Evolutionary conservation across 768 basidiomycete species (phyloP).

Genomic region (Sarcomyxa edulis): DNA sequence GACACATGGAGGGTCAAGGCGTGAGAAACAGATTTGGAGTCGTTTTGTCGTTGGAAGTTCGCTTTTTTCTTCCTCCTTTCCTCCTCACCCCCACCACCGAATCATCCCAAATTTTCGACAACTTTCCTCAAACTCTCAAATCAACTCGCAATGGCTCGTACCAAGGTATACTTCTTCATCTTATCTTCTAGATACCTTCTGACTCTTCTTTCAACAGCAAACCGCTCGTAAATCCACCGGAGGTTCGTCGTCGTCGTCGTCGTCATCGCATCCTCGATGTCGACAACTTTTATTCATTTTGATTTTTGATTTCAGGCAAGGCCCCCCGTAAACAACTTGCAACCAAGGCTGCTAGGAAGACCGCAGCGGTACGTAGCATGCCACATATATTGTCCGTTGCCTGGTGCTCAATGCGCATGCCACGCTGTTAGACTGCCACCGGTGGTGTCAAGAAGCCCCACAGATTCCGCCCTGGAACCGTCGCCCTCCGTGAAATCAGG

Average conservation of each 20-base stretch:
- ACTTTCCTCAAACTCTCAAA: slow-evolving; percentile 16
- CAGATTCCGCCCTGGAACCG: slow-evolving; percentile 94
- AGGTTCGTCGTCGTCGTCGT: slow-evolving; percentile 48
- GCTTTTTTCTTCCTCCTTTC: slow-evolving; percentile 27
- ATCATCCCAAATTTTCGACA: slow-evolving; percentile 18
- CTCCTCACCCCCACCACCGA: slow-evolving; percentile 28
- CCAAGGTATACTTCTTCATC: slow-evolving; percentile 52
- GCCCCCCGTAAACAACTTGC: slow-evolving; percentile 93
- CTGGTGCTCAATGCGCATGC: too few relatives aligned
- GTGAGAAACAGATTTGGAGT: slow-evolving; percentile 33
- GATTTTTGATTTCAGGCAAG: slow-evolving; percentile 49
- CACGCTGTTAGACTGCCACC: slow-evolving; percentile 57
- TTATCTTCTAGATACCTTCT: slow-evolving; percentile 12
- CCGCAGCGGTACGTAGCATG: slow-evolving; percentile 48
- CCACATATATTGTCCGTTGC: slow-evolving; percentile 6
- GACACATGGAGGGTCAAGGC: too few relatives aligned
- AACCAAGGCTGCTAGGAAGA: slow-evolving; percentile 93
- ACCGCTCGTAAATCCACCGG: slow-evolving; percentile 99
- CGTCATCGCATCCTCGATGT: slow-evolving; percentile 12
- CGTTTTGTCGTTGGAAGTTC: slow-evolving; percentile 31
- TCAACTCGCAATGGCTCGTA: slow-evolving; percentile 67
- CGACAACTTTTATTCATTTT: slow-evolving; percentile 16
- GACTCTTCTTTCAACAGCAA: slow-evolving; percentile 58
- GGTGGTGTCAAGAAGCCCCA: slow-evolving; percentile 99
- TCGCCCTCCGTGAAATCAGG: slow-evolving; percentile 98